phyloP scores from a whole-genome alignment of 805 yeast genomes.

The Wickerhamiella shivajii region DNA sequence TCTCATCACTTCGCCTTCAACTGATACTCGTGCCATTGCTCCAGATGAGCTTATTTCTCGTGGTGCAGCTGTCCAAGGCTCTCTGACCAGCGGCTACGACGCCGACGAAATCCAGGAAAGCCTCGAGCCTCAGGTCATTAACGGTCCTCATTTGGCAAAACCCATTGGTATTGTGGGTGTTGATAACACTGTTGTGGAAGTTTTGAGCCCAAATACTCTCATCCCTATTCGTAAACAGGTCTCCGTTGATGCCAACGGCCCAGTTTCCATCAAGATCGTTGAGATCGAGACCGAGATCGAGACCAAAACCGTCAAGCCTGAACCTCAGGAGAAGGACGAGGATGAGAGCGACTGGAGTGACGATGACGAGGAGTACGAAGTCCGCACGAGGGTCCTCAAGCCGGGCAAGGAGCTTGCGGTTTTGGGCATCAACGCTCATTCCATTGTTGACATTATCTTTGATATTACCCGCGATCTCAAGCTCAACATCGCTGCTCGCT shows the following conservation, averaged over 20 bases:
- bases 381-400: conserved; percentile 57
- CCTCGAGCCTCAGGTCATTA: conserved; percentile 65
- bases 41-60: conserved; percentile 84
- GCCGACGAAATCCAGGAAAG: conserved; percentile 79
- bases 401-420: conserved; percentile 67
- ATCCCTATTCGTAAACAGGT: conserved; percentile 75
- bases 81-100: conserved; percentile 60
- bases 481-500: conserved; percentile 43
- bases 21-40: conserved; percentile 60
- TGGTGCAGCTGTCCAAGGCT: conserved; percentile 96
- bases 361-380: conserved; percentile 77
- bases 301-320: conserved; percentile 67
- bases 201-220: conserved; percentile 73
- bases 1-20: conserved; percentile 57
- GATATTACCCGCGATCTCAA: conserved; percentile 53
- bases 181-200: conserved; percentile 53
- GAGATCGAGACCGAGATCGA: conserved; percentile 70
- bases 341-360: conserved; percentile 37
- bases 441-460: conserved; percentile 48
- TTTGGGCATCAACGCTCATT: conserved; percentile 56
- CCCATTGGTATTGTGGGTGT: conserved; percentile 75
- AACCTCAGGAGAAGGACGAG: conserved; percentile 36
- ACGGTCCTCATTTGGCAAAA: conserved; percentile 73
- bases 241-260: conserved; percentile 42
- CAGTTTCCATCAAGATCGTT: conserved; percentile 46